These are phyloP conservation scores for Uronychia binucleata DNA, from an alignment of 73 alveolate species.

Conservation along the genomic window DNA sequence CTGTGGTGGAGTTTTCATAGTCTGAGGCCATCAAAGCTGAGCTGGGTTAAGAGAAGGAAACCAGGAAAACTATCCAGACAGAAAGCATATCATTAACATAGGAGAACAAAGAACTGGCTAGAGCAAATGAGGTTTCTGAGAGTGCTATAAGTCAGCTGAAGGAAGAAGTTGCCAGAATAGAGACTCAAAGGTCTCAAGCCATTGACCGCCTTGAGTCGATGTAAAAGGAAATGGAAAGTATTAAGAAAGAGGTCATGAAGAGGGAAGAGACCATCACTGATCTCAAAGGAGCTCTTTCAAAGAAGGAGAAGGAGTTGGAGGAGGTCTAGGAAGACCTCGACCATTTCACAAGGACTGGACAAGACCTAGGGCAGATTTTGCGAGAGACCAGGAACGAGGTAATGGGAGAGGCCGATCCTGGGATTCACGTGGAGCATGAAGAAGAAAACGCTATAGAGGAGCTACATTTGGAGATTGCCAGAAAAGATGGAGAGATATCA, in stretches of 20 bases:
- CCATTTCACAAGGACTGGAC: too few species aligned
- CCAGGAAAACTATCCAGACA: background rate
- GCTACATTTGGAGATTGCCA: background rate
- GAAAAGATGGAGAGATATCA: background rate
- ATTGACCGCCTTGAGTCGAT: background rate
- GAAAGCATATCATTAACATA: too few species aligned
- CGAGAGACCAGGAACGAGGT: too few species aligned
- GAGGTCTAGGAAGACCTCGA: background rate
- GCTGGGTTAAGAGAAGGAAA: background rate
- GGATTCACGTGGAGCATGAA: background rate
- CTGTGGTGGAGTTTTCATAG: too few species aligned
- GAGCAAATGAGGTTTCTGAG: background rate
- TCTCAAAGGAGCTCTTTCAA: too few species aligned
- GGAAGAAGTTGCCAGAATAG: background rate
- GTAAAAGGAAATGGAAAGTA: background rate
- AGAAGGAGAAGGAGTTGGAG: background rate
- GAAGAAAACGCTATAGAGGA: background rate
- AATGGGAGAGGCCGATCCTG: too few species aligned
- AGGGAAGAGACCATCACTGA: background rate
- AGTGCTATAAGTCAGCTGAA: background rate
- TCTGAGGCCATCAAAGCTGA: too few species aligned
- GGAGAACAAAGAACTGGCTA: background rate
- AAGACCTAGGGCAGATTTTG: background rate
- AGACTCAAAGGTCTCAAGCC: background rate
- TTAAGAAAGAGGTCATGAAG: background rate